phyloP scores from a whole-genome alignment of 306 rosid genomes.

The Vigna unguiculata region DNA sequence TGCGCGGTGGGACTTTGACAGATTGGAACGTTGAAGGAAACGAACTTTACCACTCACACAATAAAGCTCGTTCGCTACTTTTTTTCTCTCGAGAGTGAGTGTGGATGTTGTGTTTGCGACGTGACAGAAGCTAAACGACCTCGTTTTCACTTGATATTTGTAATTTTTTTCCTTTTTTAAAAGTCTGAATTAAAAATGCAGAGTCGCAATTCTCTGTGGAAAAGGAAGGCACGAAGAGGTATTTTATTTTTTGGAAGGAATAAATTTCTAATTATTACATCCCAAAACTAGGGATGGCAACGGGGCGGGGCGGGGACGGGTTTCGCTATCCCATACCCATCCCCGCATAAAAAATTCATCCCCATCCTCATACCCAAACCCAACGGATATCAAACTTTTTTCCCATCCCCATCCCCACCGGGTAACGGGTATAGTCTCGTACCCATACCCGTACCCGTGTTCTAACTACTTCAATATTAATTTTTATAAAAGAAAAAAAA shows the following conservation, averaged over 20 bases:
- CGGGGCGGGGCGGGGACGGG: no score
- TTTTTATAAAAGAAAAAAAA: no score
- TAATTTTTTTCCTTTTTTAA: background rate
- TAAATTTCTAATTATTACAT: background rate
- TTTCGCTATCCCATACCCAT: no score
- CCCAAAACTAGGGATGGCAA: no score
- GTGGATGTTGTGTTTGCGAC: background rate
- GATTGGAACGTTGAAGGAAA: conserved; percentile 7
- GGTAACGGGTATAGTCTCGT: no score
- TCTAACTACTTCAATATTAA: no score
- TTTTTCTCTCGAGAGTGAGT: no score
- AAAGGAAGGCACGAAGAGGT: background rate
- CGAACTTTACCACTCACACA: conserved; percentile 31
- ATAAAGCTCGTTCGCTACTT: conserved; percentile 9
- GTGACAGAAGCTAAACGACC: conserved; percentile 36
- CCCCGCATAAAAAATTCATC: no score
- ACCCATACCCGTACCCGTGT: no score
- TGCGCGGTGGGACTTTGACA: conserved; percentile 7
- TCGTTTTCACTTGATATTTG: conserved; percentile 25
- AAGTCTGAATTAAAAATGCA: background rate
- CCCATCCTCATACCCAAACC: no score
- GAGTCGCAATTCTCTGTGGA: background rate
- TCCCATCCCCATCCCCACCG: no score
- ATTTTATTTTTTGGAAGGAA: background rate
- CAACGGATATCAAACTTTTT: no score